These are phyloP conservation scores for Allium cepa DNA, from an alignment of 106 monocot genomes.

Conservation along the genomic window DNA sequence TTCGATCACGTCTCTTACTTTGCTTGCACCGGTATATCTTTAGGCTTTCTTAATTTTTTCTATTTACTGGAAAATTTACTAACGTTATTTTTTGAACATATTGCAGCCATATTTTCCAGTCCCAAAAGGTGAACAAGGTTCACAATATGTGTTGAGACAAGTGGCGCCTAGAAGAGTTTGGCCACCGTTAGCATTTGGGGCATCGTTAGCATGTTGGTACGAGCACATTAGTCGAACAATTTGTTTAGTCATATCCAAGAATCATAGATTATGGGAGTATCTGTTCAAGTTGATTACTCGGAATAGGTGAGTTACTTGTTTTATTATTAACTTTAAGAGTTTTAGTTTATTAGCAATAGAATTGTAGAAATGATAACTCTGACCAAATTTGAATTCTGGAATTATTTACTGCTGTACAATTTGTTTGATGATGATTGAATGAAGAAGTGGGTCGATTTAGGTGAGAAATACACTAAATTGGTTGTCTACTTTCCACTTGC, in stretches of 20 bases:
- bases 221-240: slow-evolving; percentile 92
- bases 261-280: slow-evolving; percentile 71
- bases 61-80: no score
- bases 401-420: not conserved
- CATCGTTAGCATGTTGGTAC: slow-evolving; percentile 86
- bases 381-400: no score
- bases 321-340: not conserved
- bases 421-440: not conserved
- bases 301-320: slow-evolving; percentile 19
- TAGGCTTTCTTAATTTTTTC: no score
- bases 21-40: slow-evolving; percentile 58
- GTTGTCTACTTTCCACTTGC: no score
- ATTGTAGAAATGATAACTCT: no score
- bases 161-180: slow-evolving; percentile 82
- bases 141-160: slow-evolving; percentile 54
- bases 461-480: not conserved
- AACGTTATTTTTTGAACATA: no score
- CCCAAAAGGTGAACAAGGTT: slow-evolving; percentile 44
- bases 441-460: not conserved
- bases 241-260: slow-evolving; percentile 76
- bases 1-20: slow-evolving; percentile 60
- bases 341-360: no score
- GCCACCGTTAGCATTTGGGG: slow-evolving; percentile 76
- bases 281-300: slow-evolving; percentile 35
- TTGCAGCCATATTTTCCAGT: slow-evolving; percentile 68